Evolutionary conservation across 2,329 filamentous ascomycete genomes (phyloP).

Genomic region (Cryphonectria japonica): DNA sequence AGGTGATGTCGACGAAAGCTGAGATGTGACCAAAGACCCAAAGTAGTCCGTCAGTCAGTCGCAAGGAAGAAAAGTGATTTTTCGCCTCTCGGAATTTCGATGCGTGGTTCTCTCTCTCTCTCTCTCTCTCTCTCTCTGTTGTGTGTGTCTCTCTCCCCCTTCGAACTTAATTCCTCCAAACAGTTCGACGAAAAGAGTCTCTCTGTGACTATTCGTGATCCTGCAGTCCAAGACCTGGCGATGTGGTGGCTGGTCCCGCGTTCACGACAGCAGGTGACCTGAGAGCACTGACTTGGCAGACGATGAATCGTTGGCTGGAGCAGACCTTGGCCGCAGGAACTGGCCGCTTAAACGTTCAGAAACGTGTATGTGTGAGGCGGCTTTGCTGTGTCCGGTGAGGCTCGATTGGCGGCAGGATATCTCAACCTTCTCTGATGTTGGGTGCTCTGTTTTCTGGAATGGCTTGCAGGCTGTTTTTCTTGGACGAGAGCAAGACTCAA

Average conservation of each 20-base stretch:
- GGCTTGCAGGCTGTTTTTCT: not conserved
- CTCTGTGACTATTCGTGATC: conserved; percentile 13
- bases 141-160: not conserved
- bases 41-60: not conserved
- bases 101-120: not conserved
- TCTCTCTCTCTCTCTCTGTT: too few relatives aligned
- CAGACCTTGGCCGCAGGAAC: conserved; percentile 21
- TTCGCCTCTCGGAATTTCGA: conserved; percentile 21
- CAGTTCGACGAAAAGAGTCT: conserved; percentile 17
- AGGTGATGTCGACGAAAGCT: conserved; percentile 5
- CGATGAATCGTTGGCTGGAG: conserved; percentile 22
- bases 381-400: not conserved
- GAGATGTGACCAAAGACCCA: not conserved
- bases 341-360: conserved; percentile 11
- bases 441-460: not conserved
- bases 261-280: conserved; percentile 23
- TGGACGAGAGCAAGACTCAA: conserved; percentile 7
- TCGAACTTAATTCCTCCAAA: conserved; percentile 24
- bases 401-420: not conserved
- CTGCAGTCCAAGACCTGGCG: conserved; percentile 17
- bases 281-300: conserved; percentile 23
- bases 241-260: conserved; percentile 20
- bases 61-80: conserved; percentile 13
- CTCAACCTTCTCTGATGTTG: not conserved
- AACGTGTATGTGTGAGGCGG: not conserved